Evolutionary conservation across 2,329 filamentous ascomycete genomes (phyloP).

Genomic region (Hypoxylon rubiginosum): DNA sequence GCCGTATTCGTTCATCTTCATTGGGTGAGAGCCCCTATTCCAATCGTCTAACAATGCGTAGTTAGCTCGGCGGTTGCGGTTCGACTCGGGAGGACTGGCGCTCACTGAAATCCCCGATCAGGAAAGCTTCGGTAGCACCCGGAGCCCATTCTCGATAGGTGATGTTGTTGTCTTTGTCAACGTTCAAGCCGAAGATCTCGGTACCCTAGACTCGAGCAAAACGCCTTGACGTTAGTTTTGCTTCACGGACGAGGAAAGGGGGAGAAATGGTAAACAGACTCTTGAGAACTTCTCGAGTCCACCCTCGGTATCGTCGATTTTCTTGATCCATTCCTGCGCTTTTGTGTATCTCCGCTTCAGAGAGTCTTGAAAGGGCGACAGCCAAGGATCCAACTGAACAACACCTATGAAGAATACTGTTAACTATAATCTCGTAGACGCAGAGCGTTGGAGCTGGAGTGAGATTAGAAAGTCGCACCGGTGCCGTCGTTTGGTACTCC

Average conservation of each 20-base stretch:
- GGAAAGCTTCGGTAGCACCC: conserved; percentile 84
- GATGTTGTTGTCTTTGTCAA: conserved; percentile 85
- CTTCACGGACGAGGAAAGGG: conserved; percentile 1
- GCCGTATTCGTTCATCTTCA: conserved; percentile 88
- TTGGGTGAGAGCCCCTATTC: conserved; percentile 84
- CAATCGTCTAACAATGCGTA: conserved; percentile 75
- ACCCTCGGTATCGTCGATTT: conserved; percentile 85
- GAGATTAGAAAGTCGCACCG: conserved; percentile 62
- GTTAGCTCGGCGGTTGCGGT: conserved; percentile 48
- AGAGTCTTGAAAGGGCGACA: conserved; percentile 84
- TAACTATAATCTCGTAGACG: conserved; percentile 24
- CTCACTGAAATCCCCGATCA: conserved; percentile 95
- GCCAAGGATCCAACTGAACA: conserved; percentile 87
- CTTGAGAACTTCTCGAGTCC: conserved; percentile 92
- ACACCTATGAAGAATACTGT: conserved; percentile 72
- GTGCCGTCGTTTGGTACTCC: conserved; percentile 77
- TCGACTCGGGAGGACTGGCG: conserved; percentile 14
- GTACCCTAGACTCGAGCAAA: conserved; percentile 71
- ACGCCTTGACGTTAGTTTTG: conserved; percentile 30
- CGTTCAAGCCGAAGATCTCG: conserved; percentile 88
- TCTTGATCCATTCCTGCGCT: conserved; percentile 88
- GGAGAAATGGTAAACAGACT: conserved; percentile 60
- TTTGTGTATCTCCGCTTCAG: conserved; percentile 82
- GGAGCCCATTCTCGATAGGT: conserved; percentile 97
- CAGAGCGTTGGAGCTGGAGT: background rate